Evolutionary conservation across 225 moss, liverwort and hornwort genomes (phyloP).

Genomic region (Bryum argenteum): DNA sequence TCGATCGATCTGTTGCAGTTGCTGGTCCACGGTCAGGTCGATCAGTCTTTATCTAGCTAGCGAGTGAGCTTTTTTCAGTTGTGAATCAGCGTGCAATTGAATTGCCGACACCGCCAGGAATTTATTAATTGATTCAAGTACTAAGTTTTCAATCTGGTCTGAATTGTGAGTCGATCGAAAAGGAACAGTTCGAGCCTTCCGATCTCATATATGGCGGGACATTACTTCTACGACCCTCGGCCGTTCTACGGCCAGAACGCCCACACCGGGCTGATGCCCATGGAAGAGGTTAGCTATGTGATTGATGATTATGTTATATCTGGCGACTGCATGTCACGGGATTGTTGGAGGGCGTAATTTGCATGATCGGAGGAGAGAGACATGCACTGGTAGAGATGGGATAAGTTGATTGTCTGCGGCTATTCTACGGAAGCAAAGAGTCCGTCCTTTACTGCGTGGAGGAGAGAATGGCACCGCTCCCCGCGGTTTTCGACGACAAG

Average conservation of each 20-base stretch:
- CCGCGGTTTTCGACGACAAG: constrained; percentile 32
- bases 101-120: background rate
- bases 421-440: constrained; percentile 51
- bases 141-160: background rate
- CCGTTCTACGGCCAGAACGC: constrained; percentile 48
- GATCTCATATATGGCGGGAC: constrained; percentile 53
- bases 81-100: background rate
- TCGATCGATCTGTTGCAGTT: too few relatives aligned
- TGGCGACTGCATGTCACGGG: background rate
- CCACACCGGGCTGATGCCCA: constrained; percentile 42
- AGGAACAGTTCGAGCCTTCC: background rate
- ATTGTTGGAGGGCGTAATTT: background rate
- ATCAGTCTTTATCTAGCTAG: too few relatives aligned
- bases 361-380: background rate
- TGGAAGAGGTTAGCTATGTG: constrained; percentile 46
- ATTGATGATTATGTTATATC: background rate
- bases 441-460: constrained; percentile 52
- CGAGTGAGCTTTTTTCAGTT: too few relatives aligned
- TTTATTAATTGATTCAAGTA: background rate
- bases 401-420: constrained; percentile 19
- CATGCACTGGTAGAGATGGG: background rate
- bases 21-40: too few relatives aligned
- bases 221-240: constrained; percentile 57
- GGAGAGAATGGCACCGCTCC: constrained; percentile 38
- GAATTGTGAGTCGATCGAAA: constrained; percentile 5